Evolutionary conservation across 2,329 filamentous ascomycete species (phyloP), one percentile per base, ranked within the genome.

Genomic region (Chrysosporium queenslandicum): DNA sequence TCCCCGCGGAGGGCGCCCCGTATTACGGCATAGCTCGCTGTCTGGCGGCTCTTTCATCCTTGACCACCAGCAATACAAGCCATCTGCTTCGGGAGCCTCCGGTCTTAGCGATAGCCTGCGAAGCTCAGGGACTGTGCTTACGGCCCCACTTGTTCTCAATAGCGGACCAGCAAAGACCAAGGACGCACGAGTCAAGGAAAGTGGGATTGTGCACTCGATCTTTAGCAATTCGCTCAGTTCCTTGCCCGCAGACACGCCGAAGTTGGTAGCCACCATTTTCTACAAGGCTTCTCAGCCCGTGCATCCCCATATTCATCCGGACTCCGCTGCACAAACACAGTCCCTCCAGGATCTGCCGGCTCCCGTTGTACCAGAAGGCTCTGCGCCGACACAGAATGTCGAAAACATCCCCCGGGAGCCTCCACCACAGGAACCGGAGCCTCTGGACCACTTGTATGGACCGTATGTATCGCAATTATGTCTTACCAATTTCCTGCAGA

Each of bases 401-500:
- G 69, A 71, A 52, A 74, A 75, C 58, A 74, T 77, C 56, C 76
- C 76, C 2, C 74, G 77, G 39, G 76, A 79, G 59, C 76, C 76
- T 1, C 74, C 75, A 1, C 73, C 72, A 14, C 75, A 73, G 0
- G 76, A 77, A 54, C 75, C 76, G 4, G 74, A 77, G 53, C 74
- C 75, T 21, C 66, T 78, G 36, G 76, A 79, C 59, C 76, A 77
- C 60, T 65, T 78, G 16, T 78, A 78, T 59, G 76, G 76, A 8
- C 71, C 71, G 9, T 78, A 74, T 57, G 70, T 79, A 42, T 76
- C 73, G 51, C 75, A 78, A 62, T 64, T 76, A 57, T 79, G 77
- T 61, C 66, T 78, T 54, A 77, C 75, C 29, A 76, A 77, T 59
- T 79, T 79, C 66, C 69, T 76, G 55, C 72, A 75, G 53, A 75